Base-by-base conservation (phyloP, 2,329 filamentous ascomycete genomes). In the Amauroascus verrucosus region DNA sequence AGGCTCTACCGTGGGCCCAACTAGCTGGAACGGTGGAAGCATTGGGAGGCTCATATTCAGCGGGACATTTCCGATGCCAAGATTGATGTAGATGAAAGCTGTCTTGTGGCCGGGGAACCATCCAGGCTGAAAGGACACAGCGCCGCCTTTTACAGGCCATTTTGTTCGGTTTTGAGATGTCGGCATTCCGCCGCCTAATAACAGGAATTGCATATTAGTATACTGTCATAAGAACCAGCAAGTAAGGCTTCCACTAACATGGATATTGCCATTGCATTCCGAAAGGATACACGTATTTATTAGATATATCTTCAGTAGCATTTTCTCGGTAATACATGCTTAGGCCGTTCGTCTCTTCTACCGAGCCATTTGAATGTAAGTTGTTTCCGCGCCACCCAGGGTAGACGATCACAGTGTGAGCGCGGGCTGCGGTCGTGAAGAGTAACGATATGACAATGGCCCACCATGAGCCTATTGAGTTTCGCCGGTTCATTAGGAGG, bases 231-330 rank as follows among this genome's bases (percentile, higher is more conserved):
- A 4, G 20, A 30, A n/a, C 3, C 26, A 8, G 9, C 2, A 32
- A 32, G n/a, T 7, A 9, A 9, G 26, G 26, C 5, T 18, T 6
- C 16, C 22, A 75, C 87, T 73, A 75, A 95, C 89, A 96, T 70
- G 90, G 89, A 75, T 95, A 95, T 67, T 84, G 82, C 89, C 89
- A 96, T 74, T 95, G 86, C 86, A 93, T 91, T 71, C 89, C 90
- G 61, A 86, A 95, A 1, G 89, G 89, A 61, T 81, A 93, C 0
- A 71, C 64, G 16, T 66, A 63, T 20, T 70, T 72, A 24, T 11
- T 47, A 9, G n/a, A 6, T 20, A n/a, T n/a, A n/a, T n/a, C n/a
- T n/a, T 33, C 28, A 51, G 77, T 76, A 33, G 66, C 62, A 16
- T 66, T 63, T 33, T 64, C 67, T 53, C 68, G 72, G 26, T 71